Conservation (phyloP, 2,329 filamentous ascomycete species). For the Harringtonia aguacate region DNA sequence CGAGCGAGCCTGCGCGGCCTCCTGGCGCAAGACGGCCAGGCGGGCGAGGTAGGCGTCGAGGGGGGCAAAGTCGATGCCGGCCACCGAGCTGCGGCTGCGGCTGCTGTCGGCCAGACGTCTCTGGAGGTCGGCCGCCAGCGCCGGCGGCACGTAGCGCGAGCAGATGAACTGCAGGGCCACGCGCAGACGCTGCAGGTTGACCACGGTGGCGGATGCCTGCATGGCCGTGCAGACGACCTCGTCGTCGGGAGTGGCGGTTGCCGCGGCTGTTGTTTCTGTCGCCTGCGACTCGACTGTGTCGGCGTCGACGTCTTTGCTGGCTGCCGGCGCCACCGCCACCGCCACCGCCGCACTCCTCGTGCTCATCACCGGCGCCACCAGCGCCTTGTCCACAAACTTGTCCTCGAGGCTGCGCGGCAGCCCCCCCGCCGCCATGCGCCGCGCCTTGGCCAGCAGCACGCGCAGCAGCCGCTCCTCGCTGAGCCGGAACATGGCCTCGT, state of each 20-base stretch:
- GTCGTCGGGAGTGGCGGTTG: constrained; percentile 6
- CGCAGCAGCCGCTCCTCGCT: constrained; percentile 59
- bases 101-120: constrained; percentile 20
- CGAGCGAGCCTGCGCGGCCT: constrained; percentile 59
- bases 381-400: constrained; percentile 62
- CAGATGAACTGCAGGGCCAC: constrained; percentile 56
- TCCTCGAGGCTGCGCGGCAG: constrained; percentile 78
- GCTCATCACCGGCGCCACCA: constrained; percentile 67
- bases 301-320: constrained; percentile 21
- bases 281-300: constrained; percentile 31
- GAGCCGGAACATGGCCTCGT: constrained; percentile 76
- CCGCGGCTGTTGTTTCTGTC: constrained; percentile 22
- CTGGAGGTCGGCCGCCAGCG: constrained; percentile 26
- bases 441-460: constrained; percentile 61
- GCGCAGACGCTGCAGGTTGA: constrained; percentile 51
- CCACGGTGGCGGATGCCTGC: constrained; percentile 35
- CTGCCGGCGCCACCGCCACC: constrained; percentile 17
- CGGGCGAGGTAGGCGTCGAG: constrained; percentile 60
- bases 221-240: constrained; percentile 25
- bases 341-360: constrained; percentile 17
- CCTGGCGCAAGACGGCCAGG: constrained; percentile 56
- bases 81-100: background rate
- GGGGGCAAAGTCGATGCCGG: constrained; percentile 48
- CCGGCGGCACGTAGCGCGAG: constrained; percentile 44
- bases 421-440: constrained; percentile 43